A percentile compares a stretch with the other conserved stretches of the same genome.
Conservation (phyloP, 1,284 basidiomycete species). For the Ganoderma boninense region DNA sequence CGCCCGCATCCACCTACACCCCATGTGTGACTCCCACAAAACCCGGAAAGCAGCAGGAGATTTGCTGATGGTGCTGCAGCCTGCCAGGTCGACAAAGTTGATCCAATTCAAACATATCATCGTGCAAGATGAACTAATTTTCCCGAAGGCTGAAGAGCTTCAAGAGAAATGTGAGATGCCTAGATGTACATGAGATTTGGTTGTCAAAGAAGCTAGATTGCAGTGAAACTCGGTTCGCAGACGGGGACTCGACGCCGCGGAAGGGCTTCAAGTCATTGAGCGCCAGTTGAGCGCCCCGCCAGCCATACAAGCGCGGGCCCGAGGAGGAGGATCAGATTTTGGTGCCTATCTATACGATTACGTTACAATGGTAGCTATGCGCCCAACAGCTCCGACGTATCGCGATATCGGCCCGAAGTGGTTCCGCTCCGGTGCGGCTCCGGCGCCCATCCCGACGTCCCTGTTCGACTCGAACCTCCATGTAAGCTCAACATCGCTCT, state of each 20-base stretch:
- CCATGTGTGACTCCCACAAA: too few species aligned
- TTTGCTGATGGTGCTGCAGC: too few species aligned
- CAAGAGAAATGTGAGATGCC: not conserved
- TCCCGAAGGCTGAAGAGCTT: not conserved
- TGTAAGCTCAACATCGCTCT: slow-evolving; percentile 17
- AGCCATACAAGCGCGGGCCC: not conserved
- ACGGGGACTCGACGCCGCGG: not conserved
- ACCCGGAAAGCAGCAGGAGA: too few species aligned
- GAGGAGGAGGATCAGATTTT: too few species aligned
- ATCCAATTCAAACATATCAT: not conserved
- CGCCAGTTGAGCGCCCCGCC: not conserved
- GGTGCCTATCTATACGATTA: too few species aligned
- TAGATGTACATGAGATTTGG: not conserved
- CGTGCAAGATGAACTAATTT: not conserved
- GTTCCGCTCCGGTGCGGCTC: slow-evolving; percentile 13
- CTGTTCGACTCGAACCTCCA: slow-evolving; percentile 17
- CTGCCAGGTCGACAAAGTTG: not conserved
- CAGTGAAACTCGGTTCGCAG: not conserved
- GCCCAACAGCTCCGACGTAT: too few species aligned
- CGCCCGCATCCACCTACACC: too few species aligned
- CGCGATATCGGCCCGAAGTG: too few species aligned
- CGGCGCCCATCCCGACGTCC: slow-evolving; percentile 10
- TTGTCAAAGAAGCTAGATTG: too few species aligned
- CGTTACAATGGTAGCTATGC: too few species aligned
- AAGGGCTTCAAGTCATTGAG: not conserved